Base-by-base conservation (phyloP, 129 eudicot genomes). In the Flaveria sonorensis region DNA sequence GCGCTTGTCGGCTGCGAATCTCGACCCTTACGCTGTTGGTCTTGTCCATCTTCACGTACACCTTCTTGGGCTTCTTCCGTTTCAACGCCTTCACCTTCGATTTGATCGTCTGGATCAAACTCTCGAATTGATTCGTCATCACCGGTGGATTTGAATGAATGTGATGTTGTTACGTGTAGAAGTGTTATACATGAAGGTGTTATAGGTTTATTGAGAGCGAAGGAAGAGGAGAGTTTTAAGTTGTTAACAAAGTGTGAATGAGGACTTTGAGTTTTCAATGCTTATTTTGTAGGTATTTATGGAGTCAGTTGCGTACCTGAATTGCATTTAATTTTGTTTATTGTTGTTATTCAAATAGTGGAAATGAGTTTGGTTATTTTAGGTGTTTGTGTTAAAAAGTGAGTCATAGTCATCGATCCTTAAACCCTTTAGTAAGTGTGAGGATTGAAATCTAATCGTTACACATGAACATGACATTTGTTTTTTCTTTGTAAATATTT, bases 1-100 rank as follows among this genome's bases (percentile, higher is more conserved):
- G 88, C 62, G 98, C 98, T 45, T 93, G 82, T 6, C 80, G 72
- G 72, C 98, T 93, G 5, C 92, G 92, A 80, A 93, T 93, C 95
- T 93, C 87, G 19, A 93, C 95, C 80, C 81, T 79, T 20, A 93
- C 95, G 62, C 96, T 90, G 23, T 96, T 89, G 64, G 92, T 93
- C 50, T 93, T 93, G 50, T 93, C 98, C 96, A 93, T 93, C 81
- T 88, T 93, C 20, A 87, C 39, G 73, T 93, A 93, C 3, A 90
- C 88, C 75, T 90, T 92, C 90, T 90, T 89, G 72, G 92, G 75
- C 45, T 86, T 92, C 96, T 88, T 84, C 75, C 53, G 75, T 72
- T 84, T 87, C 85, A 90, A 30, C 6, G 85, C 82, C 72, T 89
- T 84, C 30, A 93, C 92, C 86, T 93, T 93, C 10, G 98, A 93